Evolutionary conservation across 2,329 filamentous ascomycete species (phyloP), one percentile per base, ranked within the genome.

Genomic region (Trichoderma breve): DNA sequence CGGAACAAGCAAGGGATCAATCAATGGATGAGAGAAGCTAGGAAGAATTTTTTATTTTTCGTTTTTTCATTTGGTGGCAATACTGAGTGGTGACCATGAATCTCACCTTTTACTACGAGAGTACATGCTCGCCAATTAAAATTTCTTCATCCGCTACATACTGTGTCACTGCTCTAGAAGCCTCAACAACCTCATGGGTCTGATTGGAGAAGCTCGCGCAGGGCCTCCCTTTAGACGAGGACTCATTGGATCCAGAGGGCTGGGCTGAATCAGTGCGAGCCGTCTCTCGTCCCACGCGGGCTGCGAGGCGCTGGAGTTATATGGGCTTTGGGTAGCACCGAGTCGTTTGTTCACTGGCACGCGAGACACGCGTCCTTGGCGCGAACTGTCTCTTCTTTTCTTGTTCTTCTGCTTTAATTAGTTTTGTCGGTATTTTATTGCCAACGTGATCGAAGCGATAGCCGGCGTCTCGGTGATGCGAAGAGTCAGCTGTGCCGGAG

Each of bases 241-340:
- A 30, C 4, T n/a, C 51, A 51, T 51, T 61, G 66, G 66, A 69
- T 61, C 66, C 36, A n/a, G 66, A 47, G 34, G 65, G 55, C 65
- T 69, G 65, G 65, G 65, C 65, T 69, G 55, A 51, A 69, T 69
- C 55, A 51, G 65, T 51, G 65, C 24, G n/a, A 60, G 24, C 34
- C 18, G 28, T 51, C 24, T 21, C 30, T 43, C 55, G 66, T 69
- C 66, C 55, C 66, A 69, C 66, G 66, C 55, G 53, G 55, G 66
- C 36, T 61, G 66, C 55, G 55, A 61, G 66, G 55, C 36, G 55
- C 36, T 61, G 55, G 55, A 18, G 36, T 28, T 58, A 68, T 36
- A 36, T 30, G 53, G 60, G 18, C 53, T 28, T 51, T 43, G 39
- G 36, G 55, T 69, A 24, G 55, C 66, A 69, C 66, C 55, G 12